Evolutionary conservation across 139 green algal genomes (phyloP).

Genomic region (Yamagishiella unicocca): DNA sequence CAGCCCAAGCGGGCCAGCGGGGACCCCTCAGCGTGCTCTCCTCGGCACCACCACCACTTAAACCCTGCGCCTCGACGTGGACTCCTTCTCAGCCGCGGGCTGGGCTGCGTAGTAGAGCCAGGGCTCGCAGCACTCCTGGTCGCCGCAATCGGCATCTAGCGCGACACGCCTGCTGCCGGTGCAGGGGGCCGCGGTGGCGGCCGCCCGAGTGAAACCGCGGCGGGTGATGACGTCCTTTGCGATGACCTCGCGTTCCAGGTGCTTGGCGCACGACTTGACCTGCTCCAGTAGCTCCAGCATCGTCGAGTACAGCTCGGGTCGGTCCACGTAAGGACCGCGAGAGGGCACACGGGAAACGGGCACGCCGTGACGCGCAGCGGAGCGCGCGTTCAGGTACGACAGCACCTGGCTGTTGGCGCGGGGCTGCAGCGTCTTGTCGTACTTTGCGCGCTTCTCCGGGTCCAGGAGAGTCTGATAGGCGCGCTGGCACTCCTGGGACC

Average conservation of each 20-base stretch:
- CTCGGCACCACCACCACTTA: no score
- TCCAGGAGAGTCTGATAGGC: slow-evolving; percentile 31
- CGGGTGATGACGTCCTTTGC: not conserved
- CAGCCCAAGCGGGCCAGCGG: no score
- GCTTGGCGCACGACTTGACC: slow-evolving; percentile 19
- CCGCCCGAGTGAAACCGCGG: not conserved
- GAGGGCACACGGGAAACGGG: not conserved
- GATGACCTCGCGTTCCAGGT: slow-evolving; percentile 20
- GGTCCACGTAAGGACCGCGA: not conserved
- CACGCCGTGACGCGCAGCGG: slow-evolving; percentile 20
- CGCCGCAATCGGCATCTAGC: not conserved
- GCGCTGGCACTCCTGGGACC: slow-evolving; percentile 26
- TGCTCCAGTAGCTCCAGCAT: slow-evolving; percentile 11
- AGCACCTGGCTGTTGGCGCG: slow-evolving; percentile 28
- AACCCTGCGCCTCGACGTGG: not conserved
- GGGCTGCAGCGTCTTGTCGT: slow-evolving; percentile 16
- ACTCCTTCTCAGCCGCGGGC: not conserved
- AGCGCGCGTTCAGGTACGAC: slow-evolving; percentile 36
- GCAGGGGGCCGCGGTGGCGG: not conserved
- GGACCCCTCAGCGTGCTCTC: no score
- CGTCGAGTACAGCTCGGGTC: slow-evolving; percentile 5
- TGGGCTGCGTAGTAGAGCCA: slow-evolving; percentile 40
- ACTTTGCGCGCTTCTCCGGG: slow-evolving; percentile 24
- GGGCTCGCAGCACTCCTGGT: slow-evolving; percentile 26
- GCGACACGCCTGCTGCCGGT: not conserved